A percentile compares a stretch with the other conserved stretches of the same genome.
Evolutionary conservation across 2,329 filamentous ascomycete genomes (phyloP).

Genomic region (Botrytis elliptica): DNA sequence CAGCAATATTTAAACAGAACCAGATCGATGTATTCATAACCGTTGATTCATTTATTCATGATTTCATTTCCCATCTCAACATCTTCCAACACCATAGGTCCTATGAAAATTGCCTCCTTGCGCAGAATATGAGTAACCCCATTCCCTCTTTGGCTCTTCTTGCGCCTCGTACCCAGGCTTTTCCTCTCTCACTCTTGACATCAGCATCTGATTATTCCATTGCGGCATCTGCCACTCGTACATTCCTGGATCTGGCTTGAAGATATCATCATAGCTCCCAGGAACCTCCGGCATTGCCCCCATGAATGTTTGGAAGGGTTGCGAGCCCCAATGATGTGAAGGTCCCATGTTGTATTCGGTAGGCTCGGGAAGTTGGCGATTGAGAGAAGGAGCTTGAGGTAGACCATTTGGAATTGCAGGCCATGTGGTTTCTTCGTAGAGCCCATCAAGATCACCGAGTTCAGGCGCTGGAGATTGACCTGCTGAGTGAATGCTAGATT

Average conservation of each 20-base stretch:
- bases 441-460: conserved; percentile 33
- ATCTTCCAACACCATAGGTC: conserved; percentile 20
- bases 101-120: conserved; percentile 19
- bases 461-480: conserved; percentile 23
- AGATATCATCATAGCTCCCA: conserved; percentile 38
- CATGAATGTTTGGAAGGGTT: conserved; percentile 40
- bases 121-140: conserved; percentile 22
- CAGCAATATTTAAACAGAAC: neutral
- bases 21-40: neutral
- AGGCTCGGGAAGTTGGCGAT: conserved; percentile 15
- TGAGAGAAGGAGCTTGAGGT: conserved; percentile 25
- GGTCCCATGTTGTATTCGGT: conserved; percentile 33
- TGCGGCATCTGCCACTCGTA: conserved; percentile 36
- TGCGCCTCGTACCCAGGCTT: conserved; percentile 30
- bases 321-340: conserved; percentile 32
- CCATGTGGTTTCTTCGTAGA: conserved; percentile 37
- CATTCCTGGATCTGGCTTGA: conserved; percentile 35
- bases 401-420: conserved; percentile 27
- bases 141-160: conserved; percentile 31
- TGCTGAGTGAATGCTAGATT: conserved; percentile 22
- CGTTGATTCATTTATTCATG: conserved; percentile 14
- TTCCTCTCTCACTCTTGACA: conserved; percentile 37
- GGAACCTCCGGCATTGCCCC: conserved; percentile 34
- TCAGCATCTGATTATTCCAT: conserved; percentile 36
- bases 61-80: conserved; percentile 15